Evolutionary conservation across 345 rosid species (phyloP), one percentile per base, ranked within the genome.

Genomic region (Gossypium raimondii): DNA sequence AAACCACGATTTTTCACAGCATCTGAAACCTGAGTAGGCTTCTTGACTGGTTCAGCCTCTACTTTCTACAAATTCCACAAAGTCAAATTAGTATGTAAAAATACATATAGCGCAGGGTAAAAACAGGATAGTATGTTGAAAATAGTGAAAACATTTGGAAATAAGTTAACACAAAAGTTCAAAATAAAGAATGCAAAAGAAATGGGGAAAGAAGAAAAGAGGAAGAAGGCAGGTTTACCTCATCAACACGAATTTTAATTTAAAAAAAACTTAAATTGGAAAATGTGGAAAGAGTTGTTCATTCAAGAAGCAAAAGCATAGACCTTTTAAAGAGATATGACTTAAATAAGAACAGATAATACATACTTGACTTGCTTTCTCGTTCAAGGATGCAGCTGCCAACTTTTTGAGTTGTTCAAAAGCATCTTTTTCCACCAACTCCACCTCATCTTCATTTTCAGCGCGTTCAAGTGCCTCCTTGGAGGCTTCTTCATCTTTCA

Each of bases 371-470:
- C 41, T 78, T 60, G 86, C 73, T 47, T 80, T 81, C 70, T 72
- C 86, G 71, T 84, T 87, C 60, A 81, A 45, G 72, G 92, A 87
- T 38, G 86, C 66, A 57, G 90, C 84, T 57, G 93, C 97, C 86
- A 93, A 75, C 87, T 86, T 90, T 86, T 96, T 96, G 55, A 90
- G 95, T 85, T 93, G 97, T 59, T 87, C 88, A 78, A 96, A 92
- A 56, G 98, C 97, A 78, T 93, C 94, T 79, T 84, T 89, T 79
- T 76, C 89, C 76, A 18, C 74, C 12, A 86, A 73, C 69, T 85
- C 89, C 43, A 73, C 84, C 78, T 82, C 90, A 57, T 77, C 84
- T 56, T 91, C 93, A 78, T 87, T 81, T 66, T 78, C 73, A 81
- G 82, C 82, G 2, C 0, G 67, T 29, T 84, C 83, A 10, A 27